phyloP scores from a whole-genome alignment of 2,329 filamentous ascomycete species.

The Pseudofabraea citricarpa region DNA sequence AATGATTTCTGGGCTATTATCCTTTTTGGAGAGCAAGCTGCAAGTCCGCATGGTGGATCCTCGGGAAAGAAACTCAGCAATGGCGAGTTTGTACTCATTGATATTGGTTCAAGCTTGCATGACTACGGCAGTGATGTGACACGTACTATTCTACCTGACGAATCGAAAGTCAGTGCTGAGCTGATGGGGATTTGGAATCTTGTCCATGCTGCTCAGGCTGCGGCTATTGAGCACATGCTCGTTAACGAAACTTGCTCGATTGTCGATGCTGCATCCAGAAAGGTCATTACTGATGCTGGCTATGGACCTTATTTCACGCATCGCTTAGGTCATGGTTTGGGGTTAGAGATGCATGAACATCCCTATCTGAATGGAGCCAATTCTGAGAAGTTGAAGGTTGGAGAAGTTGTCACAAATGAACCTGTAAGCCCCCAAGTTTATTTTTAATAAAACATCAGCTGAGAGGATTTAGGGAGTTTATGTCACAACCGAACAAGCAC shows the following conservation, averaged over 20 bases:
- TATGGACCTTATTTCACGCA: constrained; percentile 57
- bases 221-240: constrained; percentile 45
- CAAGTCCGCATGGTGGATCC: constrained; percentile 33
- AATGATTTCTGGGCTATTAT: constrained; percentile 58
- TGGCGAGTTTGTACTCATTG: constrained; percentile 55
- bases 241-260: constrained; percentile 49
- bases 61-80: constrained; percentile 42
- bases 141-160: constrained; percentile 43
- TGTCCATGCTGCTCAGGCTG: constrained; percentile 53
- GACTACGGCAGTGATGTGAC: constrained; percentile 60
- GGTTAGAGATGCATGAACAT: constrained; percentile 61
- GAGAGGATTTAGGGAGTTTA: constrained; percentile 45
- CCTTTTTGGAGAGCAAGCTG: constrained; percentile 44
- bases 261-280: constrained; percentile 54
- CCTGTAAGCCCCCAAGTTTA: constrained; percentile 35
- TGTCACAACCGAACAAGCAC: constrained; percentile 32
- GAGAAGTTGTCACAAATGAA: constrained; percentile 60
- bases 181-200: constrained; percentile 51
- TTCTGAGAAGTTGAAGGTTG: constrained; percentile 39
- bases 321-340: constrained; percentile 57
- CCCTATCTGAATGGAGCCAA: constrained; percentile 62
- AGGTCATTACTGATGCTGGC: constrained; percentile 38
- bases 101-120: constrained; percentile 51
- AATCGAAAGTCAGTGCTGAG: constrained; percentile 13
- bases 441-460: too few species aligned